Conservation (phyloP, 345 rosid genomes). For the Camelina hispida region DNA sequence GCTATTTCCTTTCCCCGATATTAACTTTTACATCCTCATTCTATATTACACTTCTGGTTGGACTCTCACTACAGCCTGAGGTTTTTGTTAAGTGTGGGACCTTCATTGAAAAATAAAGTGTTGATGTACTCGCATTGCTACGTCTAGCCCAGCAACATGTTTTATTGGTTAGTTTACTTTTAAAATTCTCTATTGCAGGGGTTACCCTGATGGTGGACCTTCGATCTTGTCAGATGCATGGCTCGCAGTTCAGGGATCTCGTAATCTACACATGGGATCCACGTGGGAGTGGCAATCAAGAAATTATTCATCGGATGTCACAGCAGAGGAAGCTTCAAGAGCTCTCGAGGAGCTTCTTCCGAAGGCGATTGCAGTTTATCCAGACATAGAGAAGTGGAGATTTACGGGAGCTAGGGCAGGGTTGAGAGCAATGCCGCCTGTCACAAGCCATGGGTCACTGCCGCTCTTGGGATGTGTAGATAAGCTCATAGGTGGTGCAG, state of each 20-base stretch:
- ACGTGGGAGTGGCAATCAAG: constrained; percentile 95
- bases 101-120: background rate
- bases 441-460: constrained; percentile 73
- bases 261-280: constrained; percentile 68
- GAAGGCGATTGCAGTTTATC: constrained; percentile 69
- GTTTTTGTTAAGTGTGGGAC: background rate
- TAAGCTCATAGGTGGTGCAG: constrained; percentile 52
- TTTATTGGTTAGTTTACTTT: constrained; percentile 10
- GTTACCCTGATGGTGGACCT: constrained; percentile 68
- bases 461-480: constrained; percentile 79
- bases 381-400: constrained; percentile 68
- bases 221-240: constrained; percentile 87
- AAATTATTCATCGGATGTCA: constrained; percentile 62
- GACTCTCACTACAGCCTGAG: background rate
- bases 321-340: constrained; percentile 71
- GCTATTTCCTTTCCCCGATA: background rate
- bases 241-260: constrained; percentile 79
- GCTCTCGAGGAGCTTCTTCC: constrained; percentile 82
- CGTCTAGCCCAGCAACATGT: background rate
- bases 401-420: constrained; percentile 79
- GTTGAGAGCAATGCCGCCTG: constrained; percentile 90
- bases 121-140: constrained; percentile 23
- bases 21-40: constrained; percentile 1
- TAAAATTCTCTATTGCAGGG: constrained; percentile 50
- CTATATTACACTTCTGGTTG: background rate